A percentile compares a stretch with the other conserved stretches of the same genome.
Conservation (phyloP, 306 rosid genomes). For the Prunus persica region Prunus_persica_NCBIv2 NC_034009.1:30688501-30689000, state of each 20-base stretch:
- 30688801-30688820: conserved; percentile 20
- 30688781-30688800: conserved; percentile 19
- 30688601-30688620: conserved; percentile 8
- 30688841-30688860: conserved; percentile 15
- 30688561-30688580: background rate
- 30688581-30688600: background rate
- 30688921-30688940: conserved; percentile 24
- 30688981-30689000: conserved; percentile 9
- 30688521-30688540: background rate
- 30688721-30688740: background rate
- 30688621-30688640: background rate
- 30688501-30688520: background rate
- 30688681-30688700: background rate
- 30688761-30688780: conserved; percentile 15
- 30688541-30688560: background rate
- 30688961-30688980: conserved; percentile 29
- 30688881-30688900: conserved; percentile 22
- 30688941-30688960: conserved; percentile 23
- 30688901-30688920: conserved; percentile 35
- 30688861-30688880: conserved; percentile 36
- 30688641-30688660: background rate
- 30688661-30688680: background rate
- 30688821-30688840: conserved; percentile 20
- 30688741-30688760: background rate
- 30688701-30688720: background rate